Evolutionary conservation across 2,329 filamentous ascomycete genomes (phyloP), one percentile per base, ranked within the genome.

Genomic region (Emmonsia crescens): DNA sequence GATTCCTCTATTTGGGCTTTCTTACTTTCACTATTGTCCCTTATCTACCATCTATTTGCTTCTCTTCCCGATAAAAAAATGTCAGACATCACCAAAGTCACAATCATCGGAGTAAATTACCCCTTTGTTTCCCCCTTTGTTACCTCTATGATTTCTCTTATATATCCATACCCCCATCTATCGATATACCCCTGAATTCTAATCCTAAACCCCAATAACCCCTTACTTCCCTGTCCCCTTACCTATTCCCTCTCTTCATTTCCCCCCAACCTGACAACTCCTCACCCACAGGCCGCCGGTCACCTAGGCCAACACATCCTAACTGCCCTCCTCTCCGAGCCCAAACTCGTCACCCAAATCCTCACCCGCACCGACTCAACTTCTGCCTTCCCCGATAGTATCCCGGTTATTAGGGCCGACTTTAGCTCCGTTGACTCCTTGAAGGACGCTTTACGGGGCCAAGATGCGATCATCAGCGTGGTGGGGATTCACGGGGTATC

Each of bases 271-370:
- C 42, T 48, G 5, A 48, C 40, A 38, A 29, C n/a, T 36, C 21
- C 27, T 10, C 24, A 29, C 27, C 57, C 27, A 24, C n/a, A 59
- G 57, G 57, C 57, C 2, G 21, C 57, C 10, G 57, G 57, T 27
- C 40, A 59, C 40, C 44, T 59, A n/a, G 57, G 71, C 46, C 63
- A 64, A 16, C 59, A 67, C 24, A 59, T 57, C 54, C n/a, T 73
- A 9, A 67, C 72, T 31, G 59, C 65, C 12, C 67, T 65, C 21
- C 64, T 72, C 2, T 60, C 68, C 29, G 21, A 64, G 9, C 66
- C 70, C 46, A 52, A 64, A 0, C 68, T 71, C 60, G 60, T 66
- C 27, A 67, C 62, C 44, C 55, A 62, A 31, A 63, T 66, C 21
- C 62, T 63, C 14, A 61, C 62, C 48, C 64, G 60, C 29, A 61